Conservation (phyloP, 169 alveolate species). For the Eimeria acervulina region DNA sequence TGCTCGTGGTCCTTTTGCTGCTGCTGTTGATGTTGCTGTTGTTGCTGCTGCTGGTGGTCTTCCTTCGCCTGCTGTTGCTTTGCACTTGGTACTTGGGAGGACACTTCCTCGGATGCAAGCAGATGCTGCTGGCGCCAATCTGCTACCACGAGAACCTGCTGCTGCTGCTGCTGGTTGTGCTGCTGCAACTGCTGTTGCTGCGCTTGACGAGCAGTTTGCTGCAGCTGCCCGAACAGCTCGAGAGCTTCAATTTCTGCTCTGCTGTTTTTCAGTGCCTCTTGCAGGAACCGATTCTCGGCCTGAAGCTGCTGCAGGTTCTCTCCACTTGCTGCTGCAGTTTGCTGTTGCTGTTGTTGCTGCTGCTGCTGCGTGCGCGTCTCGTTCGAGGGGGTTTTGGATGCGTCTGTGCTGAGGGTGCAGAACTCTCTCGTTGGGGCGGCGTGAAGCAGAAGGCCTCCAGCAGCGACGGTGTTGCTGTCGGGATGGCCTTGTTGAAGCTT, state of each 20-base stretch:
- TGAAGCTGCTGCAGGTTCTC: not conserved
- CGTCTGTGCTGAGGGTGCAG: slow-evolving; percentile 2
- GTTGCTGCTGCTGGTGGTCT: not conserved
- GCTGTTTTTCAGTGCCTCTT: slow-evolving; percentile 40
- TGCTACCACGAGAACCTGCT: not conserved
- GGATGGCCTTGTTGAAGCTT: not conserved
- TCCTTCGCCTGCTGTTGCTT: not conserved
- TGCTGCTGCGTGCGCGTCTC: not conserved
- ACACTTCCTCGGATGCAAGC: not conserved
- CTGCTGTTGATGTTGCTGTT: not conserved
- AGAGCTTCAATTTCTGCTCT: slow-evolving; percentile 35
- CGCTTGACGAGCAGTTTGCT: slow-evolving; percentile 1
- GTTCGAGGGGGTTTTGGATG: not conserved
- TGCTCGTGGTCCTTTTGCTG: not conserved
- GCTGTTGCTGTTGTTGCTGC: not conserved
- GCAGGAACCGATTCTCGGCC: slow-evolving; percentile 20
- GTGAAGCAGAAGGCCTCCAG: not conserved
- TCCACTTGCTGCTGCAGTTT: not conserved
- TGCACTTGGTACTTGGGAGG: not conserved
- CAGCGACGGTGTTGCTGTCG: not conserved
- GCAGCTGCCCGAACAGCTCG: not conserved
- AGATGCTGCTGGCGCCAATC: slow-evolving; percentile 30
- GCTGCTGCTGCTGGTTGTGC: slow-evolving; percentile 17
- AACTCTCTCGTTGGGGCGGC: not conserved
- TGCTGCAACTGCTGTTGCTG: slow-evolving; percentile 55